Conservation (phyloP, 2,329 filamentous ascomycete species). For the Paecilomyces formosus region DNA sequence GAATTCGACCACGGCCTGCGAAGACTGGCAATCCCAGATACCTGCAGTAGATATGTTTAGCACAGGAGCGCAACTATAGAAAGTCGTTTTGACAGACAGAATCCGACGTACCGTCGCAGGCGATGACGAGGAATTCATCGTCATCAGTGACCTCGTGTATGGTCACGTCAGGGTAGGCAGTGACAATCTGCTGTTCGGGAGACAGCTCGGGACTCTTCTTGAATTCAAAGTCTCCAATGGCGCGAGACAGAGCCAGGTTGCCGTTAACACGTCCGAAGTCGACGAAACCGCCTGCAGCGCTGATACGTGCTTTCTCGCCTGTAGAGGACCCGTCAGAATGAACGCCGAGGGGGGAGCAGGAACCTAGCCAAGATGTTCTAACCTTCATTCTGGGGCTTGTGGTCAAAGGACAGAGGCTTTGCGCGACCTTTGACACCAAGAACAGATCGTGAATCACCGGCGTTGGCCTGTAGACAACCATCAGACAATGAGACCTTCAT, state of each 20-base stretch:
- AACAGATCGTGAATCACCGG: conserved; percentile 91
- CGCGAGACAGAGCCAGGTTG: conserved; percentile 90
- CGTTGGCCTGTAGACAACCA: conserved; percentile 65
- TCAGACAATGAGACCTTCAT: background rate
- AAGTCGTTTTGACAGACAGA: too few species aligned
- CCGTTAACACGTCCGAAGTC: conserved; percentile 98
- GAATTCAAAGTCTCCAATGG: conserved; percentile 98
- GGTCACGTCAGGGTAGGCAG: conserved; percentile 89
- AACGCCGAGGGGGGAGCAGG: conserved; percentile 1
- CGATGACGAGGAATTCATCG: conserved; percentile 91
- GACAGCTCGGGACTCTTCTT: conserved; percentile 97
- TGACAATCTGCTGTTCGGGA: conserved; percentile 98
- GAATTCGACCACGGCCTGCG: conserved; percentile 94
- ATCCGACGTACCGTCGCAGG: conserved; percentile 69
- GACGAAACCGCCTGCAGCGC: conserved; percentile 91
- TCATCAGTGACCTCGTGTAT: conserved; percentile 85
- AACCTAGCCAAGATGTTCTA: conserved; percentile 8
- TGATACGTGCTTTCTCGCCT: conserved; percentile 96
- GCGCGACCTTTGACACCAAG: conserved; percentile 94
- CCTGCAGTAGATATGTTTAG: conserved; percentile 46
- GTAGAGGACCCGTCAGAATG: conserved; percentile 11
- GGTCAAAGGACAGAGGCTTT: conserved; percentile 97
- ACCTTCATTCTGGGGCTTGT: conserved; percentile 99
- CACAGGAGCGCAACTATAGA: conserved; percentile 1
- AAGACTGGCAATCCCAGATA: conserved; percentile 99